phyloP scores from a whole-genome alignment of 805 yeast genomes.

The Vanderwaltozyma polyspora region DNA sequence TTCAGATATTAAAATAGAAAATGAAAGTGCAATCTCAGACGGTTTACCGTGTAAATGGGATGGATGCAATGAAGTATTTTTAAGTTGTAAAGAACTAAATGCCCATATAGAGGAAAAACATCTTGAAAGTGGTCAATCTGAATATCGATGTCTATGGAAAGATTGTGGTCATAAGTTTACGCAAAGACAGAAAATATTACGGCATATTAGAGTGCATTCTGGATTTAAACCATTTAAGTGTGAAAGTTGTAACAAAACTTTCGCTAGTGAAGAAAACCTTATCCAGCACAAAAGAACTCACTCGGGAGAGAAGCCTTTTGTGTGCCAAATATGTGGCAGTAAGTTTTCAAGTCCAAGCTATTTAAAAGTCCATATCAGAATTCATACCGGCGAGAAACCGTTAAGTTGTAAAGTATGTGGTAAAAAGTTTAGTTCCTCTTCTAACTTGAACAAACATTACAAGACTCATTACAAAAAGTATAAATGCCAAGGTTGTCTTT shows the following conservation, averaged over 20 bases:
- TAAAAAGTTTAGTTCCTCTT: conserved; percentile 77
- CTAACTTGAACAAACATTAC: conserved; percentile 82
- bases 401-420: conserved; percentile 72
- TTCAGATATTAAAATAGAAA: too few relatives aligned
- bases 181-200: conserved; percentile 74
- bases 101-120: conserved; percentile 60
- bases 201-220: conserved; percentile 87
- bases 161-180: conserved; percentile 63
- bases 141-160: conserved; percentile 66
- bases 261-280: conserved; percentile 69
- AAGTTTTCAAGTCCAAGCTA: conserved; percentile 74
- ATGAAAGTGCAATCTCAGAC: too few relatives aligned
- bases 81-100: conserved; percentile 50
- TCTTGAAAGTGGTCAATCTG: conserved; percentile 59
- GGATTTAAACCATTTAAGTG: conserved; percentile 74
- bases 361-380: conserved; percentile 69
- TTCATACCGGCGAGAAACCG: conserved; percentile 88
- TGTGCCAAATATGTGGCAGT: conserved; percentile 64
- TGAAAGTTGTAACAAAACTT: conserved; percentile 50
- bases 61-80: conserved; percentile 41
- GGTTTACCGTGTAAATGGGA: conserved; percentile 23
- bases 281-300: conserved; percentile 76
- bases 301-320: conserved; percentile 81
- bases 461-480: conserved; percentile 53
- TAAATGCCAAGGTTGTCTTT: conserved; percentile 42